phyloP scores from a whole-genome alignment of 2,329 filamentous ascomycete species.

The Calonectria fujianensis region DNA sequence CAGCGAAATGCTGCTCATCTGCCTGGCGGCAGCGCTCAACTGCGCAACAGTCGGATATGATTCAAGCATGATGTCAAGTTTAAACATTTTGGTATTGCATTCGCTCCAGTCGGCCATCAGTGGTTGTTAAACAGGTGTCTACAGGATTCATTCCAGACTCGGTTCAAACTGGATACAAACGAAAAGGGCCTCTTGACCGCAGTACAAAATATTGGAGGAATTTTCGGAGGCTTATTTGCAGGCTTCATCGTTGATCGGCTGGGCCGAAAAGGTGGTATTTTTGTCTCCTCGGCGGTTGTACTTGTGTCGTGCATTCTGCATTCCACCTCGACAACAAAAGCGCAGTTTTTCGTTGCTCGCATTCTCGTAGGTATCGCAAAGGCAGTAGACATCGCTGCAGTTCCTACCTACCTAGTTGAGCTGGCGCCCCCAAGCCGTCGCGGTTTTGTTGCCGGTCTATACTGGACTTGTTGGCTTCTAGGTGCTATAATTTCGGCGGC shows the following conservation, averaged over 20 bases:
- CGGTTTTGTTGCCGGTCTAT: constrained; percentile 38
- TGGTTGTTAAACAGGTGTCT: neutral
- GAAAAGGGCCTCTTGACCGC: constrained; percentile 40
- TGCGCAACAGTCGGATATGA: constrained; percentile 39
- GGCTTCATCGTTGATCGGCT: constrained; percentile 36
- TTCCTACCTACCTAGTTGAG: constrained; percentile 40
- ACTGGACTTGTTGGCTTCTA: constrained; percentile 42
- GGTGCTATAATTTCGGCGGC: constrained; percentile 37
- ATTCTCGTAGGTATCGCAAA: constrained; percentile 41
- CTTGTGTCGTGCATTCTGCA: constrained; percentile 38
- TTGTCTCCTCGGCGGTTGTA: constrained; percentile 35
- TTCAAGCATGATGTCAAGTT: constrained; percentile 37
- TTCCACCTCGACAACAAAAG: constrained; percentile 36
- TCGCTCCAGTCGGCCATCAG: neutral
- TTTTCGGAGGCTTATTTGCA: constrained; percentile 36
- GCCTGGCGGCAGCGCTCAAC: constrained; percentile 39
- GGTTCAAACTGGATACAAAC: constrained; percentile 37
- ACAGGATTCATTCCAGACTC: constrained; percentile 35
- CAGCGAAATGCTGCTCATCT: constrained; percentile 34
- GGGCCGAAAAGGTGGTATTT: constrained; percentile 37
- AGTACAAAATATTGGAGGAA: constrained; percentile 37
- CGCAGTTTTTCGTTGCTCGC: constrained; percentile 37
- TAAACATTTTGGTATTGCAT: constrained; percentile 38
- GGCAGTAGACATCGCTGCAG: constrained; percentile 39
- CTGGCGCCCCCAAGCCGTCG: constrained; percentile 39